Base-by-base conservation (phyloP, 345 rosid species). In the Murraya paniculata region DNA sequence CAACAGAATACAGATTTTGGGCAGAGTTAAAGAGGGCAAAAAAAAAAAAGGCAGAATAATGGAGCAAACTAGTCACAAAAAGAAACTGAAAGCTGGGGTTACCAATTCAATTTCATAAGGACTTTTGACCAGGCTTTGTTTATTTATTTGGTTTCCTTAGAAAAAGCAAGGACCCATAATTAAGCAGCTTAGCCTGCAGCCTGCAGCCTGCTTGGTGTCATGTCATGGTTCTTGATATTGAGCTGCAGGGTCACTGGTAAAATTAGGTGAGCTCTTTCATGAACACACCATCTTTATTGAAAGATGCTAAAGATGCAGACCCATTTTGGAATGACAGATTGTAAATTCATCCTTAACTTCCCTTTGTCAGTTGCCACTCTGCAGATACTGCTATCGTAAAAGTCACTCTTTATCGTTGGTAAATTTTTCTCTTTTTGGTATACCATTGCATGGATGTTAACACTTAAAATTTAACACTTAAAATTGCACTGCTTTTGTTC, bases 261-360 rank as follows among this genome's bases (percentile, higher is more conserved):
- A 66, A 74, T 77, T 81, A 75, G 84, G 72, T 76, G 83, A 81
- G 86, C 76, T 80, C 67, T 79, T 81, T 68, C 45, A 71, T 79
- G 41, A 56, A 59, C 78, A 38, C 10, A 53, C 5, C 82, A 80
- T 86, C 91, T 88, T 86, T 86, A 88, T 86, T 80, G 80, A 84
- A 88, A 88, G 84, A 73, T 78, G 88, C 48, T 78, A 78, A 87
- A 83, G 88, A 78, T 70, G 72, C 60, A 79, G 78, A 77, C 73
- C 77, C 81, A 64, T 70, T 72, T 75, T 66, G 73, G 74, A 65
- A 41, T 83, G 84, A 78, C 87, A 81, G 86, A 80, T 72, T 79
- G 86, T 77, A 83, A 79, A 84, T 70, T 73, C 66, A 58, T 77
- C 76, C 31, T 33, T 77, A 61, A 74, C 45, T 25, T 41, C 66